Conservation (phyloP, 2,329 filamentous ascomycete species). For the Mollisiaceae sp. region DNA sequence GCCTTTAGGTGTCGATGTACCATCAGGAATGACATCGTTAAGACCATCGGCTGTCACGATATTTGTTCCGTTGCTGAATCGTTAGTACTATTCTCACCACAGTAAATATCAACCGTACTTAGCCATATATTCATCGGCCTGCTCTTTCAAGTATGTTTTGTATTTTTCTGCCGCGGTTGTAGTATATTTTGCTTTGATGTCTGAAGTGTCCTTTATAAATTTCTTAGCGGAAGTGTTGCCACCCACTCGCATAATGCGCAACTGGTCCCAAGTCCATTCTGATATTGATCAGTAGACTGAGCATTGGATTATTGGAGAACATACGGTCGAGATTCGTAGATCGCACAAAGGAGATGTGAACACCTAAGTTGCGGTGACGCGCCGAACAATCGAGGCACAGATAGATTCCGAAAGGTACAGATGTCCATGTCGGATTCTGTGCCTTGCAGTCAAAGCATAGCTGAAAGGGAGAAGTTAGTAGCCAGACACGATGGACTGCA, state of each 20-base stretch:
- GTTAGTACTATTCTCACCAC: neutral
- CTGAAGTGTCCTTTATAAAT: constrained; percentile 72
- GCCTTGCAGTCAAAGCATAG: constrained; percentile 98
- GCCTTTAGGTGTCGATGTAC: constrained; percentile 75
- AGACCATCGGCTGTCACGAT: constrained; percentile 69
- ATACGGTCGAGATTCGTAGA: constrained; percentile 98
- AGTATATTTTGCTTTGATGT: constrained; percentile 95
- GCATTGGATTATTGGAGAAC: constrained; percentile 46
- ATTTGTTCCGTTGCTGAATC: neutral
- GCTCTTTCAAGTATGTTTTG: constrained; percentile 92
- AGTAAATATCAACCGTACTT: neutral
- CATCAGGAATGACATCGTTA: constrained; percentile 64
- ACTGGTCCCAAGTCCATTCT: constrained; percentile 99
- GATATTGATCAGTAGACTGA: constrained; percentile 29
- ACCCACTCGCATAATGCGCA: constrained; percentile 93
- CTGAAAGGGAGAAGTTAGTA: no score
- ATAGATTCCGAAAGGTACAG: constrained; percentile 95
- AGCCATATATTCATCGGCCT: constrained; percentile 64
- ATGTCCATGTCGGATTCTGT: constrained; percentile 99
- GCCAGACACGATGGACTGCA: neutral
- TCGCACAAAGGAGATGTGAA: constrained; percentile 98
- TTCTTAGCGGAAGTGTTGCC: constrained; percentile 98
- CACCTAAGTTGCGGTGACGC: constrained; percentile 95
- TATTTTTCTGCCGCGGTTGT: constrained; percentile 67
- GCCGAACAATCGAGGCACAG: constrained; percentile 97